phyloP scores from a whole-genome alignment of 805 yeast genomes.

The Candida schatavii region DNA sequence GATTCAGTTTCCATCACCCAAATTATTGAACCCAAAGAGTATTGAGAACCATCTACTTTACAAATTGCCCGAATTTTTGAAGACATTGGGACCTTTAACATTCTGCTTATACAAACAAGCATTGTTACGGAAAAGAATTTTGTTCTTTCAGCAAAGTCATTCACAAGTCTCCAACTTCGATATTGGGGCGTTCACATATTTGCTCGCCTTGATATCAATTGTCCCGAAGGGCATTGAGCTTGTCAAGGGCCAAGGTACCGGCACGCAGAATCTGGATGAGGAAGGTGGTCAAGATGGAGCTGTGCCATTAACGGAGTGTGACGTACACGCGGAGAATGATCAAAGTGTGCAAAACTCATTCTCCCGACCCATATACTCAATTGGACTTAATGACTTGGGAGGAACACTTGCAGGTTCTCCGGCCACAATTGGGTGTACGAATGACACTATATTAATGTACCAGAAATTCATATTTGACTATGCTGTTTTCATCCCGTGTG shows the following conservation, averaged over 20 bases:
- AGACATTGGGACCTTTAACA: conserved; percentile 59
- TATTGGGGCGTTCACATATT: conserved; percentile 50
- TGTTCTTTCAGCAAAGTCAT: conserved; percentile 40
- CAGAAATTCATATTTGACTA: conserved; percentile 51
- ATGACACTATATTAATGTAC: conserved; percentile 62
- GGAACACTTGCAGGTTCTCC: conserved; percentile 12
- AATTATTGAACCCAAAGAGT: conserved; percentile 7
- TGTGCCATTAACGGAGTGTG: background rate
- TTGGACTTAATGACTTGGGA: conserved; percentile 56
- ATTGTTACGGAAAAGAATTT: conserved; percentile 53
- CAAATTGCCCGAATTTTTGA: conserved; percentile 43
- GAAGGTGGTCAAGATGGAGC: background rate
- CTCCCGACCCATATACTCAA: conserved; percentile 56
- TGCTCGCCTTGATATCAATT: conserved; percentile 57
- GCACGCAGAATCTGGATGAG: background rate
- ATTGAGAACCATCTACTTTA: conserved; percentile 40
- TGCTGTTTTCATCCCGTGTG: conserved; percentile 24
- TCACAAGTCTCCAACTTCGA: conserved; percentile 13
- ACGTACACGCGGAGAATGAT: no score
- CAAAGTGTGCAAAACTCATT: conserved; percentile 11
- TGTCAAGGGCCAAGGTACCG: background rate
- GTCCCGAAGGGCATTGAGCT: conserved; percentile 54
- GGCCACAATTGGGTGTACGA: conserved; percentile 55
- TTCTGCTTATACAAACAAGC: conserved; percentile 65
- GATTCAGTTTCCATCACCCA: background rate